Conservation (phyloP, 495 filamentous ascomycete genomes). For the Thermochaetoides thermophila region DNA sequence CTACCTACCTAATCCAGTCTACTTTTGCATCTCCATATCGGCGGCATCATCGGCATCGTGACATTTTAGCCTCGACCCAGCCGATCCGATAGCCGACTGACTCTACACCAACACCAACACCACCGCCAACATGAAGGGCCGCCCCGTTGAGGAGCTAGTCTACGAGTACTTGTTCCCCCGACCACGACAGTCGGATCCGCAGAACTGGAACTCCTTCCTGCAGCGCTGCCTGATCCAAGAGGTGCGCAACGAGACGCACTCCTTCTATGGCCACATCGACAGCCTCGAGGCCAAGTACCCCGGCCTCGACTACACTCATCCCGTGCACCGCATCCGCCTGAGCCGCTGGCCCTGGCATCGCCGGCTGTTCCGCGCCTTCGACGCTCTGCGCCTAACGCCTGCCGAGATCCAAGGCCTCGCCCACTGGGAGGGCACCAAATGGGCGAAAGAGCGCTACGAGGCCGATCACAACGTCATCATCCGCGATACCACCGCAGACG, state of each 20-base stretch:
- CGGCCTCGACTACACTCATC: slow-evolving; percentile 71
- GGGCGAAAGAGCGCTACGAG: slow-evolving; percentile 75
- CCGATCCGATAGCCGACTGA: too few relatives aligned
- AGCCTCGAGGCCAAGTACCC: slow-evolving; percentile 82
- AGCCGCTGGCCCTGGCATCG: slow-evolving; percentile 70
- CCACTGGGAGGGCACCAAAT: slow-evolving; percentile 88
- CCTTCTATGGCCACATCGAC: slow-evolving; percentile 75
- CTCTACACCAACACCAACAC: too few relatives aligned
- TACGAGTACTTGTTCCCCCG: slow-evolving; percentile 42
- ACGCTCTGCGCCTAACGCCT: slow-evolving; percentile 58
- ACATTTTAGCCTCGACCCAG: too few relatives aligned
- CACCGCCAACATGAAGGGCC: slow-evolving; percentile 34
- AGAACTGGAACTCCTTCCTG: slow-evolving; percentile 37
- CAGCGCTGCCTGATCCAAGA: slow-evolving; percentile 64
- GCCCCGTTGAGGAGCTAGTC: slow-evolving; percentile 37
- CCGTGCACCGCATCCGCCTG: slow-evolving; percentile 70
- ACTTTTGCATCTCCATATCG: too few relatives aligned
- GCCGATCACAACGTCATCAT: slow-evolving; percentile 58
- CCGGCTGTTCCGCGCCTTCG: slow-evolving; percentile 68
- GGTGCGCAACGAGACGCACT: slow-evolving; percentile 70
- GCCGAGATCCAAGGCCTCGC: slow-evolving; percentile 65
- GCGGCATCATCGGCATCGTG: too few relatives aligned
- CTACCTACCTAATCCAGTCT: too few relatives aligned
- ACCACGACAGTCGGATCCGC: slow-evolving; percentile 33
- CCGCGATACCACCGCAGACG: slow-evolving; percentile 62